Evolutionary conservation across 176 grass and related monocot genomes (phyloP), one percentile per base, ranked within the genome.

Genomic region (Neostapfia colusana): DNA sequence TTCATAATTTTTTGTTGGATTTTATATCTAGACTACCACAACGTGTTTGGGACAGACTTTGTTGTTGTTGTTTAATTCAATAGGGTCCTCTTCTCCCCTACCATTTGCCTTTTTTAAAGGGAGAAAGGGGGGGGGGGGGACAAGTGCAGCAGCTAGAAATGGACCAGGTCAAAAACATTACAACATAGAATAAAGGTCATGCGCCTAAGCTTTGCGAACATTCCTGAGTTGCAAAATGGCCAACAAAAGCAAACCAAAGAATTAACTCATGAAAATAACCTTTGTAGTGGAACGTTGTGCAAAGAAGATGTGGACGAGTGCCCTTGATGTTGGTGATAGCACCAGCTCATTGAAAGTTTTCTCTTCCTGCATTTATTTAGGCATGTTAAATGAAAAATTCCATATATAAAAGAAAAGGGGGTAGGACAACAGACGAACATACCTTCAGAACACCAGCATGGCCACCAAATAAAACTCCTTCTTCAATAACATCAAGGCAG

Each of bases 371-470:
- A 82, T 63, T 89, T 83, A 70, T 58, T 78, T 25, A 45, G 70
- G 84, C 26, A 17, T 16, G n/a, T 55, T 38, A 15, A 59, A 54
- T 51, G 64, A 70, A 57, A 18, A 7, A 1, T 42, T 63, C 26
- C 55, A 35, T 71, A 63, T 34, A 36, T 64, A 23, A 78, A 62
- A 0, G 60, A 65, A 7, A 46, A 5, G 76, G 14, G 9, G 24
- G 16, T 38, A 17, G 73, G 38, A 28, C 12, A 58, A 8, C 9
- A 55, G n/a, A 23, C 23, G 10, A 25, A 25, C 67, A 64, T 71
- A 97, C 94, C 91, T 97, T 93, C 39, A 88, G 24, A 85, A 97
- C 94, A 50, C 94, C 94, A 72, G 94, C 81, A 88, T 89, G 82
- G 51, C 94, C 94, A 67, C 94, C 94, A 84, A 77, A 84, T 63